phyloP scores from a whole-genome alignment of 108 stramenopile species.

The Cylindrotheca fusiformis region DNA sequence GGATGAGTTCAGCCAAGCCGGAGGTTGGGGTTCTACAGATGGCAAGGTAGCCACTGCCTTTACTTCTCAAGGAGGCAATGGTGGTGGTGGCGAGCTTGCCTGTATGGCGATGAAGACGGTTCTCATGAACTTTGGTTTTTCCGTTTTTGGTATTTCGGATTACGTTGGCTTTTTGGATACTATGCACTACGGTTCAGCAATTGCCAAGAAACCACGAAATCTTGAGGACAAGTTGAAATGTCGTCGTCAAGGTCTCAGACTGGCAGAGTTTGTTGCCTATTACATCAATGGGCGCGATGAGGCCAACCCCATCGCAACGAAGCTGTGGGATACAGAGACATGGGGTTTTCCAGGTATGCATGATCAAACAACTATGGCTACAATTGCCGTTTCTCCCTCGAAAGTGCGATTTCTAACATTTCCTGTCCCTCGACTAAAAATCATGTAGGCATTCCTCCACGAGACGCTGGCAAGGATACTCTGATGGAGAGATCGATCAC shows the following conservation, averaged over 20 bases:
- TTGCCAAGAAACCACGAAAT: conserved; percentile 24
- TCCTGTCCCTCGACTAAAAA: no score
- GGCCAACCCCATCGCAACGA: conserved; percentile 11
- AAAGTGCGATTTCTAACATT: no score
- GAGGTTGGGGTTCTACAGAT: conserved; percentile 13
- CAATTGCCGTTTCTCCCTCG: no score
- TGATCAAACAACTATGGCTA: no score
- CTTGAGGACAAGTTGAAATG: conserved; percentile 4
- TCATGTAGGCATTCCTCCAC: background rate
- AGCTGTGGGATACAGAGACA: background rate
- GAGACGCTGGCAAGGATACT: background rate
- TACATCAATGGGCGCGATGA: conserved; percentile 16
- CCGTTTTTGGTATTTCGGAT: conserved; percentile 21
- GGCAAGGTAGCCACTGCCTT: conserved; percentile 20
- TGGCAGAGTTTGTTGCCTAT: conserved; percentile 21
- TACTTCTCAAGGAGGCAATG: conserved; percentile 16
- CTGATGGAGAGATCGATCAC: background rate
- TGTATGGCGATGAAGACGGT: conserved; percentile 21
- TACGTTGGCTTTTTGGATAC: conserved; percentile 15
- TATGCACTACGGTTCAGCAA: conserved; percentile 18
- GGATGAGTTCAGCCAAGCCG: conserved; percentile 21
- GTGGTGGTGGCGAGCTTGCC: conserved; percentile 20
- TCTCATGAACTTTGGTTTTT: conserved; percentile 25
- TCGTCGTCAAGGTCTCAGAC: conserved; percentile 17
- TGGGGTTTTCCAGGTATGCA: conserved; percentile 6